These are phyloP conservation scores for Trichoderma simmonsii DNA, from an alignment of 2,329 filamentous ascomycete genomes.

Conservation along the genomic window DNA sequence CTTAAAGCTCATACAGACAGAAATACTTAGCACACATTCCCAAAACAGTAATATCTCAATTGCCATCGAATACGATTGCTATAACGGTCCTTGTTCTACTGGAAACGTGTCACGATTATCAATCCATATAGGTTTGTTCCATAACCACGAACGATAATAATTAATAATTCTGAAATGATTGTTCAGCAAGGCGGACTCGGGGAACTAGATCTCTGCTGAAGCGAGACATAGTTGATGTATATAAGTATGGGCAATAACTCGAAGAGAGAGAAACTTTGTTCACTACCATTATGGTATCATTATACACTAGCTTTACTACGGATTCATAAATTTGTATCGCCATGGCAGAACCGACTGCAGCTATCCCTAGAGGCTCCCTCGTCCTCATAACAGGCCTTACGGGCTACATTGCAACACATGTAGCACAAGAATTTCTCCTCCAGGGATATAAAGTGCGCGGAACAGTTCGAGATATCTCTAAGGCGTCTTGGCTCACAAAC, in stretches of 20 bases:
- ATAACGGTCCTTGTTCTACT: neutral
- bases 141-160: neutral
- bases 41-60: neutral
- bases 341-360: neutral
- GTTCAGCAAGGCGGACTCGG: neutral
- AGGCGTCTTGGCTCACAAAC: neutral
- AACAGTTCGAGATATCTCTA: neutral
- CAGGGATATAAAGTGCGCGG: neutral
- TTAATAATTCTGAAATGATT: neutral
- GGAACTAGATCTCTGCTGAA: neutral
- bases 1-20: neutral
- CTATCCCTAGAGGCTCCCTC: neutral
- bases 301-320: neutral
- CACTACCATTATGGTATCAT: neutral
- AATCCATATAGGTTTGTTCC: neutral
- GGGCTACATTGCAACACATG: neutral
- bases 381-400: neutral
- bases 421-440: neutral
- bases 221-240: neutral
- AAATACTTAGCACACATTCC: neutral
- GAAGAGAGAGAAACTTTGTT: neutral
- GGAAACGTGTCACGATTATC: neutral
- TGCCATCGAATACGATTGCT: neutral
- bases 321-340: neutral
- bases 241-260: neutral